These are phyloP conservation scores for Millerozyma miso DNA, from an alignment of 805 yeast genomes.

Conservation along the genomic window DNA sequence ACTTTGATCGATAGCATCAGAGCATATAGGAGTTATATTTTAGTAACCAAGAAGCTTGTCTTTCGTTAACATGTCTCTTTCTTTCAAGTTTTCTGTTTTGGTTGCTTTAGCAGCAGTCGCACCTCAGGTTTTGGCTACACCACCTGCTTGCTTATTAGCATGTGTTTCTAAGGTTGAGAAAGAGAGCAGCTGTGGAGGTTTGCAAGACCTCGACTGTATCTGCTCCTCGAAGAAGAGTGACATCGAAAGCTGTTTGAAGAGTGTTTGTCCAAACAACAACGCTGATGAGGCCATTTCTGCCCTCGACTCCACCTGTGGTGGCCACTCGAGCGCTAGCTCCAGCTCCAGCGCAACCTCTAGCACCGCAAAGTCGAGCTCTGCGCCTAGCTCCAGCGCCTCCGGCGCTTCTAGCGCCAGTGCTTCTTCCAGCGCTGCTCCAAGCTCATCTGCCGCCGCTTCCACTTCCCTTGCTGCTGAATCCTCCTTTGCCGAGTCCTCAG, in stretches of 20 bases:
- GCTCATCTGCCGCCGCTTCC: slow-evolving; percentile 13
- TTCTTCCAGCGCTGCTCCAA: slow-evolving; percentile 15
- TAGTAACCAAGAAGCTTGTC: slow-evolving; percentile 1
- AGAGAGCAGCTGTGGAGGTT: slow-evolving; percentile 50
- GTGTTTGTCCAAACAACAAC: slow-evolving; percentile 63
- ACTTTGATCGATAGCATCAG: not conserved
- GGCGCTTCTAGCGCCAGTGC: slow-evolving; percentile 24
- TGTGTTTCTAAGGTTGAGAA: slow-evolving; percentile 73
- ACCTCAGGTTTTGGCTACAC: slow-evolving; percentile 57
- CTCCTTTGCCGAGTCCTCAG: slow-evolving; percentile 15
- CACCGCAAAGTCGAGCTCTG: slow-evolving; percentile 17
- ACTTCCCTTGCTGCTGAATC: slow-evolving; percentile 15
- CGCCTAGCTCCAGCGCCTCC: slow-evolving; percentile 29
- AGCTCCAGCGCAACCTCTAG: slow-evolving; percentile 22
- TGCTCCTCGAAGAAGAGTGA: slow-evolving; percentile 54
- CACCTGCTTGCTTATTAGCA: slow-evolving; percentile 90
- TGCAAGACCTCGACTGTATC: slow-evolving; percentile 65
- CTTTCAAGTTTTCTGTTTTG: slow-evolving; percentile 21
- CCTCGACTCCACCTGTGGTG: slow-evolving; percentile 52
- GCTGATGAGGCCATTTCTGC: slow-evolving; percentile 56
- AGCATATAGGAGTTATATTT: not conserved
- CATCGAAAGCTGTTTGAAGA: slow-evolving; percentile 58
- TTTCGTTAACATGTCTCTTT: slow-evolving; percentile 7
- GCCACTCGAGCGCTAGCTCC: slow-evolving; percentile 30
- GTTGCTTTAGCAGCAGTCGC: slow-evolving; percentile 37